Percentiles rank a stretch among this genome's conserved stretches.
phyloP scores from a whole-genome alignment of 257 asterid species.

The Oldenlandia corymbosa region DNA sequence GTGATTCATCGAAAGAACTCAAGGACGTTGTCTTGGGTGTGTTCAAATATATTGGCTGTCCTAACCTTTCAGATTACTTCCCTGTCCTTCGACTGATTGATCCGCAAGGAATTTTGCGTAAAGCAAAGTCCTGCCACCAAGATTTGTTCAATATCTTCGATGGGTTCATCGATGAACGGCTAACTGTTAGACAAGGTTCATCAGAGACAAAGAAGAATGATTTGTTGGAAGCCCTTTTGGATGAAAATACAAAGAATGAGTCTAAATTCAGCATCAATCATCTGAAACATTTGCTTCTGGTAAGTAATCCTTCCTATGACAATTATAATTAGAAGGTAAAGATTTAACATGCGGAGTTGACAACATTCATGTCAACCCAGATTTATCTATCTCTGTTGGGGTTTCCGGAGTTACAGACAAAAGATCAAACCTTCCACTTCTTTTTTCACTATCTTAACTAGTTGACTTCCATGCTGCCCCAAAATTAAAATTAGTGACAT shows the following conservation, averaged over 20 bases:
- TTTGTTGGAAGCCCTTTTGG: conserved; percentile 29
- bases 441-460: too few species aligned
- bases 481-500: too few species aligned
- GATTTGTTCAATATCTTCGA: conserved; percentile 17
- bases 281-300: not conserved
- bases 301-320: not conserved
- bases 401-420: too few species aligned
- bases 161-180: conserved; percentile 14
- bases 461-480: too few species aligned
- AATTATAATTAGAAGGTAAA: too few species aligned
- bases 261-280: not conserved
- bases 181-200: not conserved
- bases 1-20: conserved; percentile 14
- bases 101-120: conserved; percentile 13
- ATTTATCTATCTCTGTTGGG: too few species aligned
- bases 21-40: conserved; percentile 17
- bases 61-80: conserved; percentile 15
- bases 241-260: conserved; percentile 9
- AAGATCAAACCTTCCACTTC: too few species aligned
- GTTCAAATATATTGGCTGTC: not conserved
- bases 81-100: conserved; percentile 16
- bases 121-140: not conserved
- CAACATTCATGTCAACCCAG: too few species aligned
- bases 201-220: conserved; percentile 9
- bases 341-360: too few species aligned